phyloP scores from a whole-genome alignment of 2,329 filamentous ascomycete species.

The Phaeosphaeria sp. region DNA sequence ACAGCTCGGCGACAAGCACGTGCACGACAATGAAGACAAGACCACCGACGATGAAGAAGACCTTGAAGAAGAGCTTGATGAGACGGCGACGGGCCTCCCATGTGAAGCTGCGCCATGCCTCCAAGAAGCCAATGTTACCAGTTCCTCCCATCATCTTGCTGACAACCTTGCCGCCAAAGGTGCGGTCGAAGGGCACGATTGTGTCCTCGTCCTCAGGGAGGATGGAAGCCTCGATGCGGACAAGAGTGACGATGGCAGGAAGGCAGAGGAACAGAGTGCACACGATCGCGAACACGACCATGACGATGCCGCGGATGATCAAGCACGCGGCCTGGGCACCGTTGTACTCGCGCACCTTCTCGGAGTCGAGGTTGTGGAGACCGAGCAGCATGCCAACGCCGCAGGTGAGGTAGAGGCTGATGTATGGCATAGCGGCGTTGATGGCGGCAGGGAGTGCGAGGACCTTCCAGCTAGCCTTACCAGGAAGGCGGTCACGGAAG shows the following conservation, averaged over 20 bases:
- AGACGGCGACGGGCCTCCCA: slow-evolving; percentile 75
- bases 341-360: slow-evolving; percentile 43
- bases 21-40: slow-evolving; percentile 56
- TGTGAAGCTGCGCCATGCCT: slow-evolving; percentile 82
- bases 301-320: slow-evolving; percentile 51
- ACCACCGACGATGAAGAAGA: slow-evolving; percentile 62
- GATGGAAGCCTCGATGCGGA: slow-evolving; percentile 86
- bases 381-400: slow-evolving; percentile 46
- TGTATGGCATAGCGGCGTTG: slow-evolving; percentile 64
- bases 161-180: slow-evolving; percentile 78
- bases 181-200: slow-evolving; percentile 89
- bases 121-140: slow-evolving; percentile 73
- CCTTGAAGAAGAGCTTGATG: slow-evolving; percentile 77
- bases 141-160: slow-evolving; percentile 76
- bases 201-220: slow-evolving; percentile 82
- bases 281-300: slow-evolving; percentile 51
- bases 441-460: slow-evolving; percentile 72
- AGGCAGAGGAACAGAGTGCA: slow-evolving; percentile 74
- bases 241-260: slow-evolving; percentile 76
- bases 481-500: slow-evolving; percentile 71
- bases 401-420: slow-evolving; percentile 61
- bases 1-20: slow-evolving; percentile 61
- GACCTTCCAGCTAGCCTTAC: slow-evolving; percentile 70
- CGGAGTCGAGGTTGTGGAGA: slow-evolving; percentile 43
- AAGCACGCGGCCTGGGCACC: slow-evolving; percentile 42